Conservation (phyloP, 305 asterid genomes). For the Fraxinus paxiana region DNA sequence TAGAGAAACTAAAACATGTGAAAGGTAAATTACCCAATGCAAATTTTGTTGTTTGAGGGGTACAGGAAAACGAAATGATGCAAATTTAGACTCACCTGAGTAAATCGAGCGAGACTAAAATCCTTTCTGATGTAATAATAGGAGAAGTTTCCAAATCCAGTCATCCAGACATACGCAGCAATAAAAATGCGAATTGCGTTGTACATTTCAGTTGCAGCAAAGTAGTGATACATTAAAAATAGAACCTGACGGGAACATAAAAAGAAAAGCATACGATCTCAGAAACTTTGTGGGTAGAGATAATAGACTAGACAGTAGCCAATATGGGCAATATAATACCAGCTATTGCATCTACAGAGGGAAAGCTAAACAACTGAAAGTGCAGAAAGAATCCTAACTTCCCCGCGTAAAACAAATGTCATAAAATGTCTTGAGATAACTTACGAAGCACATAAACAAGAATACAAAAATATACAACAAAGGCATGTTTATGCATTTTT, state of each 20-base stretch:
- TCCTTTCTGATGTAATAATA: conserved; percentile 91
- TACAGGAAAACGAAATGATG: background rate
- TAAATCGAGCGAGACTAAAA: conserved; percentile 86
- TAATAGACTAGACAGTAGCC: conserved; percentile 1
- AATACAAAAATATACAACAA: conserved; percentile 3
- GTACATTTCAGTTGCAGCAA: conserved; percentile 93
- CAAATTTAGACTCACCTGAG: conserved; percentile 60
- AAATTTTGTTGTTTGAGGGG: background rate
- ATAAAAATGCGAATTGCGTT: conserved; percentile 92
- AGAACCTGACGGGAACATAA: conserved; percentile 56
- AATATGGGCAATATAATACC: background rate
- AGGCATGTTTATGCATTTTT: background rate
- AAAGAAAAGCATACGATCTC: conserved; percentile 10
- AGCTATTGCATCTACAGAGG: conserved; percentile 1
- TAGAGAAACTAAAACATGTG: conserved; percentile 9
- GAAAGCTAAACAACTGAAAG: background rate
- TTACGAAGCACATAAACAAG: conserved; percentile 8
- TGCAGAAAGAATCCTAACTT: background rate
- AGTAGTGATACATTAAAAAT: conserved; percentile 93
- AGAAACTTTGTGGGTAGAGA: conserved; percentile 18
- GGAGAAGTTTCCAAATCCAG: conserved; percentile 97
- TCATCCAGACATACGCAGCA: conserved; percentile 99
- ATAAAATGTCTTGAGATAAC: conserved; percentile 11
- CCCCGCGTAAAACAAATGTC: conserved; percentile 7
- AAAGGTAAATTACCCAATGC: conserved; percentile 5